Percentiles rank a stretch among this genome's conserved stretches.
Conservation (phyloP, 2,329 filamentous ascomycete species). For the Microcyclospora tardicrescens region DNA sequence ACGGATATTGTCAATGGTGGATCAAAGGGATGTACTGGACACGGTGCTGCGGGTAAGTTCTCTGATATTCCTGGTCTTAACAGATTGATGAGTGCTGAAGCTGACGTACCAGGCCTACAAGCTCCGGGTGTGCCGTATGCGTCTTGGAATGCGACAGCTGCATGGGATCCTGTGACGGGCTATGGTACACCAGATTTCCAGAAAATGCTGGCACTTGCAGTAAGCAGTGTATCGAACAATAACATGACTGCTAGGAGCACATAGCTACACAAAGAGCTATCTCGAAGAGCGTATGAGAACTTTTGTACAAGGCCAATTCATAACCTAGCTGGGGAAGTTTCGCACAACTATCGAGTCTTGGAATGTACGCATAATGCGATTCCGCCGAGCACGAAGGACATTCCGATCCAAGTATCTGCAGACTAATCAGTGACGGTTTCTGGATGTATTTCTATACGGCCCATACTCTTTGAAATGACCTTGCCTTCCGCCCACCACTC, state of each 20-base stretch:
- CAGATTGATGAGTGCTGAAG: constrained; percentile 2
- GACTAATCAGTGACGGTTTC: constrained; percentile 4
- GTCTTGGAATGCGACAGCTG: constrained; percentile 16
- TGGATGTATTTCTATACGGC: not conserved
- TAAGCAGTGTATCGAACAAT: too few relatives aligned
- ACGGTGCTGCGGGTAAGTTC: constrained; percentile 11
- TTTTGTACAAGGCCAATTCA: not conserved
- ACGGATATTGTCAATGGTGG: constrained; percentile 34
- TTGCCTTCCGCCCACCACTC: constrained; percentile 94
- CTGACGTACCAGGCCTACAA: not conserved
- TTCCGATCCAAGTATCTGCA: constrained; percentile 69
- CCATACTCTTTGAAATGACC: constrained; percentile 66
- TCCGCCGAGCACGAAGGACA: constrained; percentile 63
- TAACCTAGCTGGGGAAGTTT: not conserved
- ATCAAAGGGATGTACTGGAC: constrained; percentile 26
- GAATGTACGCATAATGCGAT: constrained; percentile 71
- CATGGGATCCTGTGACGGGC: constrained; percentile 23
- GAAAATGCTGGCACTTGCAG: constrained; percentile 7
- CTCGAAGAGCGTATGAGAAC: not conserved
- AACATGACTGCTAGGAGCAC: too few relatives aligned
- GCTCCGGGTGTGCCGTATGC: constrained; percentile 11
- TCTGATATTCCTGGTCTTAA: constrained; percentile 16
- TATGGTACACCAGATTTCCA: constrained; percentile 20
- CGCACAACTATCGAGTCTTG: constrained; percentile 20
- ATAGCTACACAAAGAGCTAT: not conserved